Evolutionary conservation across 176 grass and related monocot species (phyloP), one percentile per base, ranked within the genome.

Genomic region (Carex parvula): DNA sequence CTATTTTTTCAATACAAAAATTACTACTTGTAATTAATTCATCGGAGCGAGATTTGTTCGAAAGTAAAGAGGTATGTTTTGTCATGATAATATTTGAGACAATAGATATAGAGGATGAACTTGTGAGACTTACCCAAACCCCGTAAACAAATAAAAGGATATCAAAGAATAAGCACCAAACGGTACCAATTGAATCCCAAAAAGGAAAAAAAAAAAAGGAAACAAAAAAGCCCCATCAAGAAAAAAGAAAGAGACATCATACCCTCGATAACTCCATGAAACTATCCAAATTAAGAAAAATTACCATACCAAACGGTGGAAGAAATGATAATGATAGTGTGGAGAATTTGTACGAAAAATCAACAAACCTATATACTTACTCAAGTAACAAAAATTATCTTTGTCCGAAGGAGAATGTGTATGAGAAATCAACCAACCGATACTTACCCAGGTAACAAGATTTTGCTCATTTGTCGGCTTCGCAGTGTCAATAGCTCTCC

Each of bases 361-460:
- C 18, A 24, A 14, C 24, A 0, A 84, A 59, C 6, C 6, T 6
- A n/a, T 18, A 26, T 84, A 46, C 89, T 58, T 97, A 94, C 88
- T 89, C 89, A 94, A 9, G 83, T 64, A 39, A 15, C 4, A 35
- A 55, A 80, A 59, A 1, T 33, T 7, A 29, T 24, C 16, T 55
- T 26, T n/a, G 16, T 72, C 37, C 39, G 5, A 2, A 77, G 21
- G 20, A 57, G 30, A 39, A 39, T 32, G 22, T 29, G 46, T 24
- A 53, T 18, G 26, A 69, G 48, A 73, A 55, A 6, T 60, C 14
- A 12, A 13, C 33, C 7, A 82, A 56, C 3, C 2, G 6, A 37
- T 79, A 56, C 93, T 62, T 94, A 98, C 95, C 95, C 92, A 98
- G 18, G 88, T 73, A 85, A 98, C 88, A 6, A 94, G 79, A 60